Evolutionary conservation across 495 filamentous ascomycete species (phyloP), one percentile per base, ranked within the genome.

Genomic region (Tetracladium setigerum): DNA sequence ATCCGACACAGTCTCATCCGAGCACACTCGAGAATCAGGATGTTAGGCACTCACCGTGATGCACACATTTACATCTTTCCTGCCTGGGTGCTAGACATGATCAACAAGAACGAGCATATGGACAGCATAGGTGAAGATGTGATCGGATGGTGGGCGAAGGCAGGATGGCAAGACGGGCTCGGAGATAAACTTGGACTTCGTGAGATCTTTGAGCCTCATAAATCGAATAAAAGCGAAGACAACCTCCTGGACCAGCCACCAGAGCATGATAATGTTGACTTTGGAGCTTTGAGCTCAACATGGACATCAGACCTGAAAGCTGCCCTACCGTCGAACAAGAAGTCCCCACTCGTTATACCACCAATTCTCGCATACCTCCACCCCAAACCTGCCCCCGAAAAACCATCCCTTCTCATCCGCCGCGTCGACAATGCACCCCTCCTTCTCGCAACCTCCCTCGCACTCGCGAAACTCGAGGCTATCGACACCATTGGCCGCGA

Each of bases 61-160:
- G 84, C 90, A 3, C 89, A 95, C 54, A 79, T 96, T 48, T 99
- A 97, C 59, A 74, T 97, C 54, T 84, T 97, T 53, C 92, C 92
- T 0, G 78, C 82, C 53, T 97, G 94, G 92, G 78, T 95, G 6
- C 73, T 89, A 53, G 80, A 89, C n/a, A 79, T 95, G 57, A 76
- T 90, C 19, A 72, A 72, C 41, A 69, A 67, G 19, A 91, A 97
- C 50, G 83, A 91, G 15, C 79, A 71, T 15, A 75, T 97, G 37
- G 84, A 95, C 42, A 90, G 79, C 34, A 78, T 99, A 44, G 83
- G 84, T 42, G 92, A 99, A 66, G 94, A 97, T 55, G 76, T 96
- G 15, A 64, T 99, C 14, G 91, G 90, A 11, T 95, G 84, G 83
- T 95, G 89, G 90, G 88, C 89, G 11, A 97, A 97, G 61, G 76